These are phyloP conservation scores for Yarrowia sp. DNA, from an alignment of 805 yeast species.

Conservation along the genomic window DNA sequence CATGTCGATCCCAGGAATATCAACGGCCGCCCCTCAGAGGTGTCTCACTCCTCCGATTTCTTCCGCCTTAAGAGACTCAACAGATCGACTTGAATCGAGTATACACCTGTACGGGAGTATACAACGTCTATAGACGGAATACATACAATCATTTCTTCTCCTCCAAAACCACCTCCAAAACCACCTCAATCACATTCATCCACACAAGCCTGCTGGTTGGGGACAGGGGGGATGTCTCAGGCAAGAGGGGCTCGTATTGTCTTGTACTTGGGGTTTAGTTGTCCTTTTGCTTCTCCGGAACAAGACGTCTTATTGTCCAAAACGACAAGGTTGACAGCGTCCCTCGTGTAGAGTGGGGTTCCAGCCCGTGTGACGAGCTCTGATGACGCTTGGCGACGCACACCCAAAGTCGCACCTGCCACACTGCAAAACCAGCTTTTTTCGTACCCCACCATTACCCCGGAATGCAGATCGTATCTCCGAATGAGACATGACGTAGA, in stretches of 20 bases:
- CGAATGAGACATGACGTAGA: slow-evolving; percentile 4
- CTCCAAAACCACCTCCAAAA: no score
- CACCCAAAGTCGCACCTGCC: neutral
- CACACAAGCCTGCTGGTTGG: slow-evolving; percentile 3
- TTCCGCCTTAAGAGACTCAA: no score
- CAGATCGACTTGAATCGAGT: no score
- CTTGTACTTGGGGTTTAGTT: no score
- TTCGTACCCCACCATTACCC: slow-evolving; percentile 17
- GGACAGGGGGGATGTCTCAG: slow-evolving; percentile 5
- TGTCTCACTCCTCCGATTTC: neutral
- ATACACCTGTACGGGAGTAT: no score
- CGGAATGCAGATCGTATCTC: slow-evolving; percentile 21
- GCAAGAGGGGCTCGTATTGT: slow-evolving; percentile 6
- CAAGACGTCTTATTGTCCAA: neutral
- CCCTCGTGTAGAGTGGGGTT: neutral
- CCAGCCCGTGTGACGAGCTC: no score
- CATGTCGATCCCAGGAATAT: neutral
- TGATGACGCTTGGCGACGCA: no score
- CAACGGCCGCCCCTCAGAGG: neutral
- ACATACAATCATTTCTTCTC: no score
- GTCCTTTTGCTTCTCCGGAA: no score
- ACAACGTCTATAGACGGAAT: no score
- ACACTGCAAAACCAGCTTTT: neutral
- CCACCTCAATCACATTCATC: no score
- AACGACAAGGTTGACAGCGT: neutral